phyloP scores from a whole-genome alignment of 345 rosid species.

The Mercurialis annua region DNA sequence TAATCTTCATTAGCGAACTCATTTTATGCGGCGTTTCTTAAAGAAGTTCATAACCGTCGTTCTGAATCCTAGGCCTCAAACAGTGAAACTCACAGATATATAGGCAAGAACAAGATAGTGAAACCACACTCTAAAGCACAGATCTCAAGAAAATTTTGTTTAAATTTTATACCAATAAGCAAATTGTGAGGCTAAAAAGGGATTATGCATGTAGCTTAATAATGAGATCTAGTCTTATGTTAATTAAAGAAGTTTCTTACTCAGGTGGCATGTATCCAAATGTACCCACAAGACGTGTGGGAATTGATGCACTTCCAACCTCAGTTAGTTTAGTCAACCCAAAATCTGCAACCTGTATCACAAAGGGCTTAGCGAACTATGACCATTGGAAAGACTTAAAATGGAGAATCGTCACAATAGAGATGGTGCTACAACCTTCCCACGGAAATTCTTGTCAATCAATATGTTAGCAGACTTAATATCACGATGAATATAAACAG shows the following conservation, averaged over 20 bases:
- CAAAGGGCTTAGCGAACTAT: slow-evolving; percentile 8
- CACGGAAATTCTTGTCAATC: slow-evolving; percentile 84
- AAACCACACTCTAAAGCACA: neutral
- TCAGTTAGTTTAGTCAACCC: slow-evolving; percentile 87
- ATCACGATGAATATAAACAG: slow-evolving; percentile 96
- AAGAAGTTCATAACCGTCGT: neutral
- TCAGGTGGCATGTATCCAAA: slow-evolving; percentile 99
- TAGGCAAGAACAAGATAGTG: neutral
- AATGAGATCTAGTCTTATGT: neutral
- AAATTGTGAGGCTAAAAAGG: neutral
- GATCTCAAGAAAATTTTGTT: neutral
- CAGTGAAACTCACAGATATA: neutral
- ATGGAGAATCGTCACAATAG: slow-evolving; percentile 4
- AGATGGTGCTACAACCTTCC: slow-evolving; percentile 48
- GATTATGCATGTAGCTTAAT: neutral
- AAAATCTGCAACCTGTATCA: slow-evolving; percentile 86
- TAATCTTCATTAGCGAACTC: neutral
- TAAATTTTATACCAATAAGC: neutral
- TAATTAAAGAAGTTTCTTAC: slow-evolving; percentile 38
- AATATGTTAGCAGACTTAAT: slow-evolving; percentile 92
- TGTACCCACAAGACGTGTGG: slow-evolving; percentile 84
- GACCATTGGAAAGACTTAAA: slow-evolving; percentile 5
- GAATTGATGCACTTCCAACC: slow-evolving; percentile 65
- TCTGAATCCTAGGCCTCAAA: neutral
- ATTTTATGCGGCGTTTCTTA: neutral